Base-by-base conservation (phyloP, 495 filamentous ascomycete genomes). In the Letharia lupina region DNA sequence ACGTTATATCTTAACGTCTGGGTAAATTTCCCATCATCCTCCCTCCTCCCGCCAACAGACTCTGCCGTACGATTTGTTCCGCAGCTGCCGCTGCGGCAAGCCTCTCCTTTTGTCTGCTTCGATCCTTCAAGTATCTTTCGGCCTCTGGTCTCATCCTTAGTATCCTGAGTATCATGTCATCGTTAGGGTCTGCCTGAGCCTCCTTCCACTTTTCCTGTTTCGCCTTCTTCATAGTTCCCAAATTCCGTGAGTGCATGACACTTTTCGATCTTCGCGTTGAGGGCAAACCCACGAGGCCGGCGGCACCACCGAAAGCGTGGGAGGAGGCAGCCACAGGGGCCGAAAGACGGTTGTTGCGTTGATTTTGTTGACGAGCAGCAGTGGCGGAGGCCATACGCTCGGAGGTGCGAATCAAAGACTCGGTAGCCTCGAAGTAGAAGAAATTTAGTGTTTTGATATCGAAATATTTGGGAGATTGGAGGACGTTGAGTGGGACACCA, bases 111-210 rank as follows among this genome's bases (percentile, higher is more conserved):
- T 99, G 94, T 65, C 95, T 84, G 73, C 90, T 93, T 31, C 94
- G 80, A 75, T 98, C 93, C 63, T 87, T 89, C 61, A 99, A 79
- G 78, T 99, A 99, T 47, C 83, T 78, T 50, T 86, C 85, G n/a
- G 94, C 95, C 79, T 98, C 94, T 20, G 93, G 92, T 60, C 94
- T 81, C 94, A 99, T 99, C 60, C 94, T 85, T 69, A 99, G 75
- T 67, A 99, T 98, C 18, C 94, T 84, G 48, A 99, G 77, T 67
- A 99, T 98, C 90, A 98, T 97, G 74, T 99, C 94, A 74, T 99
- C 94, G 73, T 89, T 96, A 11, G 95, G 93, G 70, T 98, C 95
- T 5, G 95, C 93, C 74, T 99, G 94, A 16, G 90, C 90, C 73
- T 97, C 93, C 68, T 90, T 91, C 62, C 94, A 82, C 76, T 96